Evolutionary conservation across 306 rosid species (phyloP).

Genomic region (Vigna radiata): DNA sequence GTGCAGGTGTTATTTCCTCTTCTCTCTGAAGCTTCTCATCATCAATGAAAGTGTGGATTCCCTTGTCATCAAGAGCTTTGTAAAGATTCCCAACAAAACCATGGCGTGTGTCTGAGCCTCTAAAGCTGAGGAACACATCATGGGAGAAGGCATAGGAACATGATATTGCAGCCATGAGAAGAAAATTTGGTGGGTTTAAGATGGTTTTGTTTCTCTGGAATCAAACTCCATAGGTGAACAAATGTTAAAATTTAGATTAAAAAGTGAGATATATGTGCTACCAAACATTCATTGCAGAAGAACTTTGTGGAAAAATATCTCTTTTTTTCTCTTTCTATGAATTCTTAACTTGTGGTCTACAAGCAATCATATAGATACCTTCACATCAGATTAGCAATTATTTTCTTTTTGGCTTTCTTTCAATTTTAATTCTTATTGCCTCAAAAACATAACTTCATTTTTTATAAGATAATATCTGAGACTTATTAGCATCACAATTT

Average conservation of each 20-base stretch:
- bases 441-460: neutral
- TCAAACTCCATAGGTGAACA: neutral
- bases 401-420: neutral
- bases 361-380: neutral
- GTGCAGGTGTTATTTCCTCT: slow-evolving; percentile 2
- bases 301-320: neutral
- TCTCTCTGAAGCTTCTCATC: slow-evolving; percentile 10
- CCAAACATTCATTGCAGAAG: neutral
- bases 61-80: neutral
- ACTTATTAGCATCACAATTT: too few species aligned
- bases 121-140: slow-evolving; percentile 12
- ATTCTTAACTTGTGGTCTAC: neutral
- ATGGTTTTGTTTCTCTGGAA: neutral
- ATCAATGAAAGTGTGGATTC: slow-evolving; percentile 4
- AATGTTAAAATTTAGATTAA: neutral
- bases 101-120: slow-evolving; percentile 17
- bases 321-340: neutral
- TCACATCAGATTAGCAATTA: neutral
- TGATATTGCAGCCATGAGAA: slow-evolving; percentile 1
- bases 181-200: neutral
- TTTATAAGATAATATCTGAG: too few species aligned
- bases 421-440: neutral
- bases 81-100: slow-evolving; percentile 11
- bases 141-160: slow-evolving; percentile 10
- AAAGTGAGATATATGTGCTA: neutral